phyloP scores from a whole-genome alignment of 495 filamentous ascomycete species.

The Jackrogersella minutella region DNA sequence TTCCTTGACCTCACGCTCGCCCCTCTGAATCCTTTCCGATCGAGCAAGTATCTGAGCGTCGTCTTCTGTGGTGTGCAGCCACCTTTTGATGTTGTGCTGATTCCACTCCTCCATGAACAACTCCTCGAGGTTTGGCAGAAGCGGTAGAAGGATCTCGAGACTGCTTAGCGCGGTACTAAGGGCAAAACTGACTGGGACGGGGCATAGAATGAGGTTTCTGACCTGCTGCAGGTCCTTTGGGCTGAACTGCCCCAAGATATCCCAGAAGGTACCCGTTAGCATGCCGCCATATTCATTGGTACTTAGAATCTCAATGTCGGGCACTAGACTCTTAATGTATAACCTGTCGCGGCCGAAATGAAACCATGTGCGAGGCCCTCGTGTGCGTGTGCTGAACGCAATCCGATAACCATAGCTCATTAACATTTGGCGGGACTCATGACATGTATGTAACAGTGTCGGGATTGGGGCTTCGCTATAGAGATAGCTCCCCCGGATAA shows the following conservation, averaged over 20 bases:
- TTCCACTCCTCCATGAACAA: conserved; percentile 10
- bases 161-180: too few relatives aligned
- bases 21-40: background rate
- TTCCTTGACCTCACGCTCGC: background rate
- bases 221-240: conserved; percentile 3
- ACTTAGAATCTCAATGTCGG: background rate
- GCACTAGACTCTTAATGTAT: background rate
- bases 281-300: background rate
- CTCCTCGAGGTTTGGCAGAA: conserved; percentile 10
- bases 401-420: conserved; percentile 13
- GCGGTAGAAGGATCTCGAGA: too few relatives aligned
- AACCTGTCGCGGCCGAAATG: conserved; percentile 19
- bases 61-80: background rate
- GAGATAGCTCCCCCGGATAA: conserved; percentile 5
- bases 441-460: conserved; percentile 13
- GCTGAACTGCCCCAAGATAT: conserved; percentile 6
- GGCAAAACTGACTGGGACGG: too few relatives aligned
- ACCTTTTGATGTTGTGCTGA: background rate
- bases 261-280: background rate
- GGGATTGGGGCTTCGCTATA: conserved; percentile 19
- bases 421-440: conserved; percentile 14
- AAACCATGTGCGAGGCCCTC: conserved; percentile 21
- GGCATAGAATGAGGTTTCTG: background rate
- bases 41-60: background rate
- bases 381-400: conserved; percentile 9